Base-by-base conservation (phyloP, 2,329 filamentous ascomycete genomes). In the Clonostachys solani region DNA sequence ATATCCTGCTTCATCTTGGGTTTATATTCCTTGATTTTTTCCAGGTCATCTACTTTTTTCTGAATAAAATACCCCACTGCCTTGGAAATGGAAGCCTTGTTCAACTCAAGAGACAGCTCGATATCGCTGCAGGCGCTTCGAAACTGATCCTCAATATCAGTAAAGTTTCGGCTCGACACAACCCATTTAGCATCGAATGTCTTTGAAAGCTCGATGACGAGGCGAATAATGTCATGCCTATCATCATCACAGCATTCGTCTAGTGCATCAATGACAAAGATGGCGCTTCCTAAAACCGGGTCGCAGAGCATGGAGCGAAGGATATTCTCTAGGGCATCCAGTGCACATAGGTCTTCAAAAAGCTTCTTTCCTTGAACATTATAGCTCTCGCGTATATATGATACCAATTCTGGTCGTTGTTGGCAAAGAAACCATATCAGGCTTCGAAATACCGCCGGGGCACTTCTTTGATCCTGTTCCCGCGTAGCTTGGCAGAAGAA, bases 241-340 rank as follows among this genome's bases (percentile, higher is more conserved):
- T 29, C 23, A 10, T 1, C 4, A 5, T 35, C 40, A n/a, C 42
- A 48, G 48, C 69, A 75, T 52, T 77, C 72, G 47, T 78, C 72
- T 1, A 77, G 65, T 1, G 71, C 73, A 55, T 77, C 71, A 42
- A 78, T 55, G 13, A 75, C 49, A 6, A 78, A 45, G 49, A 61
- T 61, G 0, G 57, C 59, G 0, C 12, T 50, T 2, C 54, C 15
- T 4, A 68, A 46, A 7, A 12, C 54, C 4, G 50, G 46, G 40
- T 74, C 67, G 13, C 60, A 13, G 3, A 78, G 48, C 12, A 78
- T 70, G 5, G 53, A 50, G 1, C 13, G 49, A 1, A 78, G 62
- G 6, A 76, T 66, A 2, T 61, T 48, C 0, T 53, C 60, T 6
- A 78, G 44, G 2, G 59, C 55, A 37, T 55, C 33, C 59, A 62